A percentile compares a stretch with the other conserved stretches of the same genome.
Conservation (phyloP, 495 filamentous ascomycete species). For the Tuber indicum region DNA sequence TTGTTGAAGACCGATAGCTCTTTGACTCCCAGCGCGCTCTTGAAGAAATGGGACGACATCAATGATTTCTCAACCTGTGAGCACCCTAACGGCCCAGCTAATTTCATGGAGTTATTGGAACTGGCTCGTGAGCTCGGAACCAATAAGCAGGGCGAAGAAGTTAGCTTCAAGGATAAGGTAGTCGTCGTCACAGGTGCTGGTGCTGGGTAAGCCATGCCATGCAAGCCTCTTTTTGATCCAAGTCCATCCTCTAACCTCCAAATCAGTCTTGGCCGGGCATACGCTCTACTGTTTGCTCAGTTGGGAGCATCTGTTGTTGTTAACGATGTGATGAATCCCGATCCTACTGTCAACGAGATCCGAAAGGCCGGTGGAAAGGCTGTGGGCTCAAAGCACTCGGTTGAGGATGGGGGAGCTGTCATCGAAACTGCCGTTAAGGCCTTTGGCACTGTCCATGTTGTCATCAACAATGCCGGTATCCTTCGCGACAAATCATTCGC, state of each 20-base stretch:
- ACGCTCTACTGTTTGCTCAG: conserved; percentile 86
- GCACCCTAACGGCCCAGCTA: conserved; percentile 77
- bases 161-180: conserved; percentile 86
- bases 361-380: conserved; percentile 83
- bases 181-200: conserved; percentile 90
- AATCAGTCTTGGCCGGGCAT: conserved; percentile 76
- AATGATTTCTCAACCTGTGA: conserved; percentile 78
- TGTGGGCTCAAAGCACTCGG: conserved; percentile 85
- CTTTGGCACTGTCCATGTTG: conserved; percentile 86
- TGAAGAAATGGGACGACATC: conserved; percentile 82
- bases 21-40: conserved; percentile 80
- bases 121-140: conserved; percentile 70
- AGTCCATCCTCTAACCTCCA: conserved; percentile 21
- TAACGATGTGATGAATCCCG: conserved; percentile 92
- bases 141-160: conserved; percentile 65
- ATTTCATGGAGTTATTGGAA: conserved; percentile 84
- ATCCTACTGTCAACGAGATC: conserved; percentile 86
- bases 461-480: conserved; percentile 97
- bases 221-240: background rate
- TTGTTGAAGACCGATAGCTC: conserved; percentile 82
- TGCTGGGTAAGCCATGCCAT: conserved; percentile 54
- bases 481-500: conserved; percentile 94
- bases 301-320: conserved; percentile 85
- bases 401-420: conserved; percentile 87
- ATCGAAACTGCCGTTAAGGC: conserved; percentile 90